These are phyloP conservation scores for Pseudomicrostroma phylloplanum DNA, from an alignment of 1,284 basidiomycete genomes.

Conservation along the genomic window DNA sequence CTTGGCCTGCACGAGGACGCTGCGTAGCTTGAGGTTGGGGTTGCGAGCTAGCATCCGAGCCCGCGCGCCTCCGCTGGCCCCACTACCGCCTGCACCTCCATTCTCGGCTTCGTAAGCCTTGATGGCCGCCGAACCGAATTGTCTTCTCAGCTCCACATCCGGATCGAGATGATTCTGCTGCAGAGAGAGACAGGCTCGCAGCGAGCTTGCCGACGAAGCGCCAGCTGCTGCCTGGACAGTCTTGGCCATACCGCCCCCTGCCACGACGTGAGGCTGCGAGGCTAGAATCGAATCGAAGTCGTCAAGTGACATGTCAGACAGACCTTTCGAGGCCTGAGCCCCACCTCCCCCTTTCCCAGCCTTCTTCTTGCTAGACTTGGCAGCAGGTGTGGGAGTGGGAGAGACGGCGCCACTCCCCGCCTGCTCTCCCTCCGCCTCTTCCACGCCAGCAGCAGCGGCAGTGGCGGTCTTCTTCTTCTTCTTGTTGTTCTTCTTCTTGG, in stretches of 20 bases:
- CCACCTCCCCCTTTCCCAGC: conserved; percentile 16
- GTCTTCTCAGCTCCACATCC: conserved; percentile 38
- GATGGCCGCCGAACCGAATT: conserved; percentile 48
- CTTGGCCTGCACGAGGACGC: conserved; percentile 40
- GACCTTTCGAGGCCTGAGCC: conserved; percentile 18
- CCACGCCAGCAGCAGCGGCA: not conserved
- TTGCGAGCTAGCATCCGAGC: conserved; percentile 38
- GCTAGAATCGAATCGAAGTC: conserved; percentile 41
- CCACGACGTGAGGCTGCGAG: conserved; percentile 21
- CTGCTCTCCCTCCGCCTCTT: not conserved
- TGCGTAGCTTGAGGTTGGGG: conserved; percentile 39
- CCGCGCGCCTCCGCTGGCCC: conserved; percentile 7
- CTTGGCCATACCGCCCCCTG: conserved; percentile 7
- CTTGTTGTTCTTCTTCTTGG: conserved; percentile 45
- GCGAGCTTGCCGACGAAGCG: conserved; percentile 15
- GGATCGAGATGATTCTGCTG: conserved; percentile 39
- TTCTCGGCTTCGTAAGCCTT: conserved; percentile 42
- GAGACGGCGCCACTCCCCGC: not conserved
- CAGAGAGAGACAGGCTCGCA: conserved; percentile 29
- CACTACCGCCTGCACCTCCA: conserved; percentile 12
- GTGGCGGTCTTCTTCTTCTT: conserved; percentile 24
- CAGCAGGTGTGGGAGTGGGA: not conserved
- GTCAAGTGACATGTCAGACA: conserved; percentile 46
- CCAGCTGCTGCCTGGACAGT: not conserved
- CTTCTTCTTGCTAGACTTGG: conserved; percentile 15